Evolutionary conservation across 805 yeast genomes (phyloP), one percentile per base, ranked within the genome.

Genomic region (Wickerhamiella brachini): DNA sequence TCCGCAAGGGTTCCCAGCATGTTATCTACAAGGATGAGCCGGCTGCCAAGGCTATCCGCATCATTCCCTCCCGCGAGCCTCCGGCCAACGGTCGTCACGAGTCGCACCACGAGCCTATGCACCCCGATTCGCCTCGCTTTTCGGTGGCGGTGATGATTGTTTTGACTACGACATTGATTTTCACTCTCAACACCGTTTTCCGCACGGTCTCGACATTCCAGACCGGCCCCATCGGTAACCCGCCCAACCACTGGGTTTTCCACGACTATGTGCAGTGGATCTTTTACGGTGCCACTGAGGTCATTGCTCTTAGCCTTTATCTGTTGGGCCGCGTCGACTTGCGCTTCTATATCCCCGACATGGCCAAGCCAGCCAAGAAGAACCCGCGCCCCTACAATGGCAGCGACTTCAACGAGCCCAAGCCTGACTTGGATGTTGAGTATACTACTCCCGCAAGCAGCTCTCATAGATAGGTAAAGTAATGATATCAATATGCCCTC

Each of bases 341-440:
- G 59, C 73, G 93, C 64, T 84, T 84, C 68, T 84, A 84, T 72
- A 79, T 85, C 65, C 90, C 93, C 17, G 89, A 83, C 41, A 51
- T 51, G 51, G 50, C 54, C 47, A 45, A 43, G 47, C 31, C 49
- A 8, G 51, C 54, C 12, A 47, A 47, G 29, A 18, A 34, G 44
- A 51, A 51, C 48, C 54, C 54, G 20, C 47, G 46, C 26, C 51
- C 51, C 22, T 51, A 51, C 47, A 45, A 48, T 24, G 51, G 49
- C 18, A 48, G 51, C 45, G 53, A 51, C 46, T 51, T 48, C 53
- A 51, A 49, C 44, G 49, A 51, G 52, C 52, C 47, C 41, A 37
- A 37, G 41, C 41, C 41, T 37, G 41, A 13, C 20, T 17, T 37
- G 41, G 41, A 37, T 37, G 41, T 37, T 20, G 41, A 37, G 41